Evolutionary conservation across 257 asterid genomes (phyloP).

Genomic region (Penstemon barbatus): DNA sequence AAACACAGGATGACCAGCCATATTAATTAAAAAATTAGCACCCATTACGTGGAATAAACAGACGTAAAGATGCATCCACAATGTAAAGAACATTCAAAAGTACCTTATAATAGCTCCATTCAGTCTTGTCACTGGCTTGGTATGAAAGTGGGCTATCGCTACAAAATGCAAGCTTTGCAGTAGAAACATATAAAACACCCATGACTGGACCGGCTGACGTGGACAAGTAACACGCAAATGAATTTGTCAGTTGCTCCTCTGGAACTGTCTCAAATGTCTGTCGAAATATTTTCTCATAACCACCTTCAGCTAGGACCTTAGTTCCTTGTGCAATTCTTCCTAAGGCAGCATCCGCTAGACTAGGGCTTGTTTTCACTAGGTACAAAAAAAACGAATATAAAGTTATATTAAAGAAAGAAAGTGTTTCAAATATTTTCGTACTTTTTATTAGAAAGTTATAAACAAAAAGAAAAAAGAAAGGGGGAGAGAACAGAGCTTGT

Average conservation of each 20-base stretch:
- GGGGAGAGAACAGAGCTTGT: not conserved
- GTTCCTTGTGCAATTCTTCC: conserved; percentile 99
- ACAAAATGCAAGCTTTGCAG: conserved; percentile 87
- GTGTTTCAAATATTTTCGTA: not conserved
- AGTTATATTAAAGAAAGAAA: conserved; percentile 7
- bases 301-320: conserved; percentile 96
- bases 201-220: conserved; percentile 99
- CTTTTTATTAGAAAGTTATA: too few species aligned
- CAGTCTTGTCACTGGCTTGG: conserved; percentile 68
- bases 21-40: not conserved
- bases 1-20: conserved; percentile 13
- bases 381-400: not conserved
- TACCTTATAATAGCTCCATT: conserved; percentile 99
- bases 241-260: conserved; percentile 78
- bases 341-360: conserved; percentile 91
- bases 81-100: conserved; percentile 10
- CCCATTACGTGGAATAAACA: conserved; percentile 15
- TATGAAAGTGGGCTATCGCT: conserved; percentile 91
- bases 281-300: conserved; percentile 87
- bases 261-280: conserved; percentile 93
- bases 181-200: conserved; percentile 83
- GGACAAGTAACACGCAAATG: conserved; percentile 90
- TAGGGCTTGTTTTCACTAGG: conserved; percentile 95
- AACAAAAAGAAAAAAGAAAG: not conserved
- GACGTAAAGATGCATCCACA: conserved; percentile 3